These are phyloP conservation scores for Decorospora gaudefroyi DNA, from an alignment of 2,329 filamentous ascomycete genomes.

Conservation along the genomic window DNA sequence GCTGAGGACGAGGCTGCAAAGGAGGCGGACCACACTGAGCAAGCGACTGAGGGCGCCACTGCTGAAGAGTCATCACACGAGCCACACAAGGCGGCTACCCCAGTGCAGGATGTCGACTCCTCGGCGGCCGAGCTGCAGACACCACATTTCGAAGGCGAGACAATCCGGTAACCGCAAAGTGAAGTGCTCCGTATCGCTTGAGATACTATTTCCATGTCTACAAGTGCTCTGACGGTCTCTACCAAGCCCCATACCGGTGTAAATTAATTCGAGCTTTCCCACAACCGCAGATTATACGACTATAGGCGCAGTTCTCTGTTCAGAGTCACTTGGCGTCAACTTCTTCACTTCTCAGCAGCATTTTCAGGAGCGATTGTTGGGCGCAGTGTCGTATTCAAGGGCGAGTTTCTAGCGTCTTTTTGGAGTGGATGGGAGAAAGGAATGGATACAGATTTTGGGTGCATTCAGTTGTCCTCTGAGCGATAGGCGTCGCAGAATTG, in stretches of 20 bases:
- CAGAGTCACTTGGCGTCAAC: neutral
- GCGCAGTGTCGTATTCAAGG: constrained; percentile 37
- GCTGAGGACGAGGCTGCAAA: constrained; percentile 18
- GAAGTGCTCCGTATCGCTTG: neutral
- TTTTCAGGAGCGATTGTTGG: constrained; percentile 45
- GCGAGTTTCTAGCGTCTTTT: constrained; percentile 31
- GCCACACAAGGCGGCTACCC: constrained; percentile 16
- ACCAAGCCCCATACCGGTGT: too few species aligned
- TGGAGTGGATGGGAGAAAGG: constrained; percentile 13
- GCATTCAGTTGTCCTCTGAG: constrained; percentile 16
- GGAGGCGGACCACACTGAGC: constrained; percentile 12
- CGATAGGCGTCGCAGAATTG: constrained; percentile 12
- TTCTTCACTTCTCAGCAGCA: constrained; percentile 35
- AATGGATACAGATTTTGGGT: constrained; percentile 29
- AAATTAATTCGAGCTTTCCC: too few species aligned
- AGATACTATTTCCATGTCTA: too few species aligned
- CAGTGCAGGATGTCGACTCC: constrained; percentile 28
- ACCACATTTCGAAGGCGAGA: constrained; percentile 28
- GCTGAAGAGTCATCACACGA: constrained; percentile 10
- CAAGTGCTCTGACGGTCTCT: too few species aligned
- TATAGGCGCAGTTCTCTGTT: neutral
- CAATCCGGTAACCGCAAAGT: constrained; percentile 25
- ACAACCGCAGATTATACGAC: constrained; percentile 1
- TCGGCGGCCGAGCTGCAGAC: constrained; percentile 32
- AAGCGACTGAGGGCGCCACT: constrained; percentile 11